Base-by-base conservation (phyloP, 2,329 filamentous ascomycete species). In the Penicillium sp. region DNA sequence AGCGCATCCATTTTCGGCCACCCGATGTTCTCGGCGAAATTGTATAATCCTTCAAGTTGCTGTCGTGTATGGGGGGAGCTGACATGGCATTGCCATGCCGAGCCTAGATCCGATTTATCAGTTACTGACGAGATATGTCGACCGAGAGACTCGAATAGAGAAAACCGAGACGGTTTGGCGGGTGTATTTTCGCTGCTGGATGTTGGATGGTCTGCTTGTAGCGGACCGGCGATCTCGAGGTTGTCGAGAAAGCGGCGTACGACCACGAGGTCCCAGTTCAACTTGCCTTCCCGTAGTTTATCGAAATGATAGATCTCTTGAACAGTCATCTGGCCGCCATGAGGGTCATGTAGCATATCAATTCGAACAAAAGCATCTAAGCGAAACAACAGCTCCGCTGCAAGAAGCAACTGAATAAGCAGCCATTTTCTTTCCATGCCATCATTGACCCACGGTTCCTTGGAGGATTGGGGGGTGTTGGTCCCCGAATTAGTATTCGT, bases 241-340 rank as follows among this genome's bases (percentile, higher is more conserved):
- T 79, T 82, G 39, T 82, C 77, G 28, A 83, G 67, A 47, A 84
- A 83, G 2, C 79, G 74, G 19, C 80, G 75, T 6, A 79, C 79
- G 16, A 81, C 72, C 2, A 85, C 72, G 21, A 85, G 67, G 66
- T 84, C 81, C 82, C 82, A 85, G 48, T 83, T 77, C 4, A 81
- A 72, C 60, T 85, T 84, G 5, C 72, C 70, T n/a, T 75, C 79
- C 51, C 79, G 77, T 39, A 80, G 63, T 19, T 72, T 72, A 43
- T 78, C 73, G 48, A 82, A 79, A 6, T 75, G 70, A 18, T 73
- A 66, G 13, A 81, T 69, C 46, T 82, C 78, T 21, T 74, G 67
- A 1, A 68, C 62, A 1, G 74, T 77, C 37, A 82, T 67, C 29
- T 68, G 63, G 21, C 78, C 65, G n/a, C 73, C 69, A 7, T 71